These are phyloP conservation scores for Macrophomina tecta DNA, from an alignment of 2,329 filamentous ascomycete species.

Conservation along the genomic window DNA sequence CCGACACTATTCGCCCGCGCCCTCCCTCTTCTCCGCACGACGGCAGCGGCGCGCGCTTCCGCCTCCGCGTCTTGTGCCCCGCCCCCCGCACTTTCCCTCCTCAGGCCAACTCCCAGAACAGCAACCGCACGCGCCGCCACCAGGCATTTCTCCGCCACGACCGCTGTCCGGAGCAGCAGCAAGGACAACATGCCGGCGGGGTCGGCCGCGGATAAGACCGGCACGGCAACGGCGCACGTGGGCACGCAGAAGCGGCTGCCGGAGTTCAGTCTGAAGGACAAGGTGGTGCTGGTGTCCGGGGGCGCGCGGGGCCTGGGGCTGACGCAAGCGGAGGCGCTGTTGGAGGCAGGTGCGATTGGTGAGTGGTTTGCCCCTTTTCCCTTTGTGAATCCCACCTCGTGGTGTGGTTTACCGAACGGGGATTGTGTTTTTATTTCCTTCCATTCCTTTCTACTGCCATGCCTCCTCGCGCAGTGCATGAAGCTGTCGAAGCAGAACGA, in stretches of 20 bases:
- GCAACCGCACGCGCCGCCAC: background rate
- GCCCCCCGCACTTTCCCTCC: background rate
- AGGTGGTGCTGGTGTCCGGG: slow-evolving; percentile 73
- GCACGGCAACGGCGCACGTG: slow-evolving; percentile 20
- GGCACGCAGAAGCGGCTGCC: slow-evolving; percentile 55
- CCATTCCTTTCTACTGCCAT: background rate
- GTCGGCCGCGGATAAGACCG: slow-evolving; percentile 5
- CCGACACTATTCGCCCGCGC: slow-evolving; percentile 1
- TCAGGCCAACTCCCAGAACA: too few relatives aligned
- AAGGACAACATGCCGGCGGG: background rate
- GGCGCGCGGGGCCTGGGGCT: slow-evolving; percentile 76
- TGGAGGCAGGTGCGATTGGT: slow-evolving; percentile 76
- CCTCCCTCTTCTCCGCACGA: slow-evolving; percentile 11
- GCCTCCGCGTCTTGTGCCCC: background rate
- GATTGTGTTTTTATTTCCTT: background rate
- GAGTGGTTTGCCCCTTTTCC: slow-evolving; percentile 26
- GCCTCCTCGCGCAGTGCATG: too few relatives aligned
- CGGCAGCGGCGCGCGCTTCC: too few relatives aligned
- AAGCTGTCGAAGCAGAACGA: too few relatives aligned
- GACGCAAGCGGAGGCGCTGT: slow-evolving; percentile 72
- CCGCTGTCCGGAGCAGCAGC: background rate
- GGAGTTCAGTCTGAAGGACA: slow-evolving; percentile 77
- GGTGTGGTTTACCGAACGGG: too few relatives aligned
- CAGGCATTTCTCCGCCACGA: slow-evolving; percentile 10
- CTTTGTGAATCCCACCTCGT: too few relatives aligned